Conservation (phyloP, 2,329 filamentous ascomycete genomes). For the Mariannaea elegans region DNA sequence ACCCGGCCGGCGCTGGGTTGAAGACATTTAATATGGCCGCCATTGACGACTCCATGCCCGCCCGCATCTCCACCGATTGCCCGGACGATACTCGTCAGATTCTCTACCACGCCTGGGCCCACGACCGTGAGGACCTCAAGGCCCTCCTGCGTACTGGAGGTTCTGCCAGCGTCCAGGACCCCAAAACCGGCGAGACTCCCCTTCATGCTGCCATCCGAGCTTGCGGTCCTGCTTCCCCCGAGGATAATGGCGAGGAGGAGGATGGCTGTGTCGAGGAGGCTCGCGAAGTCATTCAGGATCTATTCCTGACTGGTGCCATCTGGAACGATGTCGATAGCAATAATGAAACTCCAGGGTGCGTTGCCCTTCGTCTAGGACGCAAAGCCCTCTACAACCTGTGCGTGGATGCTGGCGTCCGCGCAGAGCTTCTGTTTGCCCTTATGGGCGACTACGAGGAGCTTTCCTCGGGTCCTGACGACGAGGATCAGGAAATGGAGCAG, state of each 20-base stretch:
- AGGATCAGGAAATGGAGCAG: conserved; percentile 58
- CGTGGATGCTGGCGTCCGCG: conserved; percentile 89
- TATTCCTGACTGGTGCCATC: conserved; percentile 89
- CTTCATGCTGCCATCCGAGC: conserved; percentile 90
- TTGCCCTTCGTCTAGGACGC: conserved; percentile 77
- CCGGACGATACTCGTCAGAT: conserved; percentile 60
- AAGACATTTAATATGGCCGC: conserved; percentile 40
- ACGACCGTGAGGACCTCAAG: conserved; percentile 73
- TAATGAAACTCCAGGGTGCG: conserved; percentile 90
- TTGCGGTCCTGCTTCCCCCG: conserved; percentile 58
- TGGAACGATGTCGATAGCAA: conserved; percentile 95
- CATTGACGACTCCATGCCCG: conserved; percentile 59
- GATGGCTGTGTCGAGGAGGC: conserved; percentile 65
- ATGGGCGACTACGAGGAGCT: conserved; percentile 84
- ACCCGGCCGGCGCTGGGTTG: not conserved
- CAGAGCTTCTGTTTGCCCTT: conserved; percentile 84
- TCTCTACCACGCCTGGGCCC: conserved; percentile 64
- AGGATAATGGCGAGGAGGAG: conserved; percentile 43
- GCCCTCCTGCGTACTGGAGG: conserved; percentile 72
- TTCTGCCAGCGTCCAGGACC: conserved; percentile 80
- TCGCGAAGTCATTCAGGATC: conserved; percentile 73
- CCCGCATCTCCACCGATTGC: conserved; percentile 63
- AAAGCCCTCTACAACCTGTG: conserved; percentile 80
- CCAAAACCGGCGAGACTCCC: conserved; percentile 84
- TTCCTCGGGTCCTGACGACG: conserved; percentile 62